Percentiles rank a stretch among this genome's conserved stretches.
These are phyloP conservation scores for Phaeophleospora eucalypticola DNA, from an alignment of 2,329 filamentous ascomycete species.

Conservation along the genomic window DNA sequence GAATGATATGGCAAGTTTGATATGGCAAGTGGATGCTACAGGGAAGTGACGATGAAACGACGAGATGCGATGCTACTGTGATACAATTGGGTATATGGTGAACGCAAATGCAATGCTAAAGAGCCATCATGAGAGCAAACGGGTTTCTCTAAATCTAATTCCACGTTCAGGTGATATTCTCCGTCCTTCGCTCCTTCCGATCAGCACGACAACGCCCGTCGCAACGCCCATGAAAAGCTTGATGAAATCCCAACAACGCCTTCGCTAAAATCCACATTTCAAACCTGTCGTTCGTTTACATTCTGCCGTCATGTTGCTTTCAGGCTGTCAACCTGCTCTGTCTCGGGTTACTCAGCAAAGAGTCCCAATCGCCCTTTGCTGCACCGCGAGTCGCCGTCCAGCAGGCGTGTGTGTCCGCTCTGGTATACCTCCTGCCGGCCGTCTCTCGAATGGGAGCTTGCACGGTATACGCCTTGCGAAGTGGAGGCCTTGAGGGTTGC, in stretches of 20 bases:
- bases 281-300: not conserved
- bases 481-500: not conserved
- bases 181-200: no score
- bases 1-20: no score
- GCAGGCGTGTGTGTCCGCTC: constrained; percentile 6
- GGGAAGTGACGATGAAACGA: no score
- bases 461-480: constrained; percentile 6
- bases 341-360: constrained; percentile 10
- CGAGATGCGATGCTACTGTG: not conserved
- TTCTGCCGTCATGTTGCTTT: no score
- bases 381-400: constrained; percentile 7
- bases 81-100: not conserved
- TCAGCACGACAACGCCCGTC: no score
- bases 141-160: not conserved
- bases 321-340: constrained; percentile 6
- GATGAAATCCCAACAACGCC: not conserved
- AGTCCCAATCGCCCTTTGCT: constrained; percentile 12
- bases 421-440: constrained; percentile 9
- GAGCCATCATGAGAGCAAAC: no score
- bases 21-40: no score
- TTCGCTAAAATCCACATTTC: not conserved
- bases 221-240: no score
- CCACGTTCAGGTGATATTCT: no score
- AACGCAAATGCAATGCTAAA: no score
- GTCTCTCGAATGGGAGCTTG: constrained; percentile 8